phyloP scores from a whole-genome alignment of 768 basidiomycete genomes.

The Hortiboletus flavorubellus region DNA sequence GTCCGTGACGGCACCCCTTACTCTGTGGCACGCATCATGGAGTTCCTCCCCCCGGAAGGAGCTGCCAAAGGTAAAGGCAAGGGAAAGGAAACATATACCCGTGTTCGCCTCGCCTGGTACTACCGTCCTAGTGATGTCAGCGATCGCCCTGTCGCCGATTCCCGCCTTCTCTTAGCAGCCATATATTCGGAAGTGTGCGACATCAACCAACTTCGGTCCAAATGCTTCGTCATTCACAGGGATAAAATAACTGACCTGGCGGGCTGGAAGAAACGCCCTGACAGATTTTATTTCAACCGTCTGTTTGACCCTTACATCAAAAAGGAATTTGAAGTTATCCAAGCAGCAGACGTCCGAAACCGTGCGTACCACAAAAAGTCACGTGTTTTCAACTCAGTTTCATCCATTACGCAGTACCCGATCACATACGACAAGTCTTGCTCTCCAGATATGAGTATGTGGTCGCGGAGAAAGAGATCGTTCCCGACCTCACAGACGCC shows the following conservation, averaged over 20 bases:
- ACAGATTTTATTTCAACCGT: slow-evolving; percentile 94
- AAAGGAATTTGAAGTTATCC: slow-evolving; percentile 95
- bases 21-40: slow-evolving; percentile 94
- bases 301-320: slow-evolving; percentile 98
- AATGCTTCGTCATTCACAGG: slow-evolving; percentile 91
- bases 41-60: slow-evolving; percentile 83
- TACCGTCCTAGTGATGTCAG: slow-evolving; percentile 96
- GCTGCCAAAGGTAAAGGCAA: slow-evolving; percentile 61
- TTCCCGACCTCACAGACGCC: slow-evolving; percentile 84
- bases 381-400: slow-evolving; percentile 17
- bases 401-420: slow-evolving; percentile 58
- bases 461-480: slow-evolving; percentile 90
- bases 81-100: slow-evolving; percentile 67
- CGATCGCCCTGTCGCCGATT: slow-evolving; percentile 87
- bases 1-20: slow-evolving; percentile 94
- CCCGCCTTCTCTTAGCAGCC: slow-evolving; percentile 87
- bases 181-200: slow-evolving; percentile 97
- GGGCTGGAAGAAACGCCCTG: slow-evolving; percentile 90
- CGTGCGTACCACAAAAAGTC: slow-evolving; percentile 48
- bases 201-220: slow-evolving; percentile 87
- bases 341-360: slow-evolving; percentile 82
- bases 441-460: slow-evolving; percentile 89
- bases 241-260: slow-evolving; percentile 93
- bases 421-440: slow-evolving; percentile 73
- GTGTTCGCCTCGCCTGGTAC: slow-evolving; percentile 92